Evolutionary conservation across 1,139 yeast species (phyloP).

Genomic region (Zygoascus hellenicus): DNA sequence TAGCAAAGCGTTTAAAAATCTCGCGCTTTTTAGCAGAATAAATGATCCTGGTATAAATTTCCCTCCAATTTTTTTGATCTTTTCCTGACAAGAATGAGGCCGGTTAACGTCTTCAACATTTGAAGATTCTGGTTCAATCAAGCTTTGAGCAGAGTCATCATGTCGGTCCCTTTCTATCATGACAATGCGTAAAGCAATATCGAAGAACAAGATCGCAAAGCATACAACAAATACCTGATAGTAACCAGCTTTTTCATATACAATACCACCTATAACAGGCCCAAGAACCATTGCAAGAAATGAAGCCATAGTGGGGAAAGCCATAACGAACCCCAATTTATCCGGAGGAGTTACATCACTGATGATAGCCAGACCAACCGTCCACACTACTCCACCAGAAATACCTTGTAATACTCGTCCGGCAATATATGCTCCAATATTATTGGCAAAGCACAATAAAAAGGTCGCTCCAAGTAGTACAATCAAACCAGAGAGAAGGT

Average conservation of each 20-base stretch:
- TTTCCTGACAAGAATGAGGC: background rate
- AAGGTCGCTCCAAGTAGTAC: constrained; percentile 31
- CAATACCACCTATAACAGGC: constrained; percentile 36
- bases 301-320: constrained; percentile 32
- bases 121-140: too few relatives aligned
- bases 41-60: constrained; percentile 22
- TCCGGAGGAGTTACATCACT: constrained; percentile 29
- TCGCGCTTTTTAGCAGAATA: constrained; percentile 18
- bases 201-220: constrained; percentile 30
- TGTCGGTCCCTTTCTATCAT: constrained; percentile 27
- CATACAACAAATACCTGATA: constrained; percentile 32
- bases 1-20: constrained; percentile 26
- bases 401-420: constrained; percentile 36
- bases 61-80: constrained; percentile 2
- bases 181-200: constrained; percentile 30
- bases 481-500: constrained; percentile 32
- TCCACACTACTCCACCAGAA: constrained; percentile 37
- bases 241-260: constrained; percentile 33
- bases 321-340: constrained; percentile 27
- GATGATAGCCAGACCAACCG: constrained; percentile 35
- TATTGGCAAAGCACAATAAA: constrained; percentile 28
- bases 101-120: constrained; percentile 2
- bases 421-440: constrained; percentile 27
- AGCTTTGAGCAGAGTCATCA: constrained; percentile 5
- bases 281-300: constrained; percentile 32